Base-by-base conservation (phyloP, 495 filamentous ascomycete species). In the Astrocystis sublimbata region DNA sequence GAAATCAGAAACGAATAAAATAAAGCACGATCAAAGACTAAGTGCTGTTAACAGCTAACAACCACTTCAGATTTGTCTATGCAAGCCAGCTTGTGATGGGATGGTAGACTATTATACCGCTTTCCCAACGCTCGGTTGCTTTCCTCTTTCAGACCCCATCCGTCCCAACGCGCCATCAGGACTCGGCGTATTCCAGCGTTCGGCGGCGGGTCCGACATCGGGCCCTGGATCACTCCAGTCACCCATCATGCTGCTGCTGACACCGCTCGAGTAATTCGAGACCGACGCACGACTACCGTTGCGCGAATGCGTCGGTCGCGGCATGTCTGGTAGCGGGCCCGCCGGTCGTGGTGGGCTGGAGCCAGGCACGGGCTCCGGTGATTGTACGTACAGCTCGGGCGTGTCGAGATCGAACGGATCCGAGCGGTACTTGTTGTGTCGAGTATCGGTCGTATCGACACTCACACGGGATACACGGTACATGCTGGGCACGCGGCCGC, bases 341-440 rank as follows among this genome's bases (percentile, higher is more conserved):
- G 58, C 54, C 50, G 31, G 49, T 52, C 56, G 23, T 53, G 61
- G 41, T 68, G 53, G 42, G 9, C 58, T 40, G 5, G 24, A 8
- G 2, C 45, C 50, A 8, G 55, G 63, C 15, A 56, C 64, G 49
- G 68, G 64, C 54, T 52, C 66, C 26, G 65, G 66, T 12, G 60
- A 68, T 45, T 67, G 65, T 0, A 62, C 70, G 35, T 80, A 66
- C 4, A 83, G 71, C 58, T 81, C 80, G 13, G 84, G 83, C 26
- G 78, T 73, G 52, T 88, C 85, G 1, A 89, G 73, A 64, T 89
- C 87, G 63, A 88, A 89, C 0, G 86, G 86, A 54, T 89, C 83
- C 15, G 86, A 88, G 58, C 86, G 85, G 67, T 81, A 82, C 58
- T 82, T 84, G 53, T 77, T 78, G 60, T 78, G 71, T 9, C 72